phyloP scores from a whole-genome alignment of 495 filamentous ascomycete genomes.

The Aspergillus affinis region DNA sequence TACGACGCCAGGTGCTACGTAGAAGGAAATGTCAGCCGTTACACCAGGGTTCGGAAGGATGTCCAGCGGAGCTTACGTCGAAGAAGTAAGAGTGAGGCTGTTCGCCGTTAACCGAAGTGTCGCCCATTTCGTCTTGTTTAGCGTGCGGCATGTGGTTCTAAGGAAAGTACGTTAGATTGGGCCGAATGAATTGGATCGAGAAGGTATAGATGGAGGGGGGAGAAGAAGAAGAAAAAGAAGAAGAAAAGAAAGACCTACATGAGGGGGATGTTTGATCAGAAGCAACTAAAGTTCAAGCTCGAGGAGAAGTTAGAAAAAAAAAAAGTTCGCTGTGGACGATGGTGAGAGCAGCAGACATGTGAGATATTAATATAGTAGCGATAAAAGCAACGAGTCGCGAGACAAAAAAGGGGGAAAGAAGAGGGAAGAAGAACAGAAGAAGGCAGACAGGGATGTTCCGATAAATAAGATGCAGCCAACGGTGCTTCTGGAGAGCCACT shows the following conservation, averaged over 20 bases:
- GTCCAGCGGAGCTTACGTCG: constrained; percentile 48
- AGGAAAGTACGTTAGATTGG: background rate
- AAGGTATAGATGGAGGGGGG: background rate
- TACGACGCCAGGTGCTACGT: constrained; percentile 78
- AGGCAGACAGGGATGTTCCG: background rate
- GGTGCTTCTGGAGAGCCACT: background rate
- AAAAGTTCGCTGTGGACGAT: background rate
- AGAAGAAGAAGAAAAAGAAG: background rate
- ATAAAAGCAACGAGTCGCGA: no score
- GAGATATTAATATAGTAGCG: background rate
- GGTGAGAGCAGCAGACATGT: background rate
- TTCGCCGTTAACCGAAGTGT: constrained; percentile 65
- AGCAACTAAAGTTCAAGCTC: background rate
- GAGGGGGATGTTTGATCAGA: background rate
- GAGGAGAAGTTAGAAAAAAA: background rate
- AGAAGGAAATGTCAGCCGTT: constrained; percentile 3
- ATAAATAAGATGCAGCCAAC: no score
- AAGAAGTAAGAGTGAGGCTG: constrained; percentile 64
- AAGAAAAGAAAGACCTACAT: background rate
- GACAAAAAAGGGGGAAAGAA: no score
- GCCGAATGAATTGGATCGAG: background rate
- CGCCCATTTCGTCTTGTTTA: constrained; percentile 41
- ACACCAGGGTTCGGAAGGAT: constrained; percentile 3
- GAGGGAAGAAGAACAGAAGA: background rate
- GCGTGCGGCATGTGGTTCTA: constrained; percentile 44